Evolutionary conservation across 805 yeast genomes (phyloP), one percentile per base, ranked within the genome.

Genomic region (Metschnikowia lochheadii): DNA sequence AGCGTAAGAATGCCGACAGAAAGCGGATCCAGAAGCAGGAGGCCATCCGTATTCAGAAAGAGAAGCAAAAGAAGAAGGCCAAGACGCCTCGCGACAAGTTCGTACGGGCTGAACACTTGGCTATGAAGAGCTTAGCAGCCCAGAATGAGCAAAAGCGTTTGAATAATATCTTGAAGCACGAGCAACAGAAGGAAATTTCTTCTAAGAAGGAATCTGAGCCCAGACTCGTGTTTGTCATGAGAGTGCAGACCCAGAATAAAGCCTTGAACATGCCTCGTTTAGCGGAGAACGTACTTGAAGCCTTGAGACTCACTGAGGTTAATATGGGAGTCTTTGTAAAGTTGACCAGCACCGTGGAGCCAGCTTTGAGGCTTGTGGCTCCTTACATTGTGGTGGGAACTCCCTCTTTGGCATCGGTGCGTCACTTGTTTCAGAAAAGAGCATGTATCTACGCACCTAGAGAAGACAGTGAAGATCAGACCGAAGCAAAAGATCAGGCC

Each of bases 1-100:
- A 87, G 73, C 82, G 95, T 70, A 87, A 86, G 73, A 80, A 85
- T 63, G 86, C 85, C 52, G 92, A 87, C 65, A 75, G 85, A 66
- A 73, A 83, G 57, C 79, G 90, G 65, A 60, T 86, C 48, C 87
- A 84, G 65, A 87, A 84, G 63, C 92, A 85, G 66, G 87, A 84
- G 56, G 76, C 77, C 49, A 83, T 84, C 14, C 75, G 75, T 55
- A 76, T 75, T 49, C 76, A 71, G 44, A 74, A 71, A 55, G 69
- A 75, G 53, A 64, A 60, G 48, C 73, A 72, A 64, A 77, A 74
- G 56, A 68, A 65, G 48, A 66, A 70, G 53, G 70, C 73, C 54
- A 69, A 71, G 49, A 53, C 46, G 13, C 53, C 52, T n/a, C 72
- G 74, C 56, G 72, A 77, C 49, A 83, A 76, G 64, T 87, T 87